phyloP scores from a whole-genome alignment of 2,329 filamentous ascomycete species.

The Fusarium siculi region DNA sequence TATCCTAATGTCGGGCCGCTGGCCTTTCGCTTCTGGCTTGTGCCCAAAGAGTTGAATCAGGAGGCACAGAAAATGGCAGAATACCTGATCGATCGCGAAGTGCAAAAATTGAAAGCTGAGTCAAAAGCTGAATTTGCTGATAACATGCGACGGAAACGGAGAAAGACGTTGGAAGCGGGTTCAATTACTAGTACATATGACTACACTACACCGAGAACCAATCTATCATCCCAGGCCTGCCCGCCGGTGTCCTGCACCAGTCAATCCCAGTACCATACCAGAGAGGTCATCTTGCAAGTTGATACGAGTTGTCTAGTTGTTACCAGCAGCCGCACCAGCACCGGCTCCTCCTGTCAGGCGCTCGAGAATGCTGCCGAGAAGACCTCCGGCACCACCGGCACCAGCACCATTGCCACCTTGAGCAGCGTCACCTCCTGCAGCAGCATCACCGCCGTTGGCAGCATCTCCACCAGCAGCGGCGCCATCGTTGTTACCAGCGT shows the following conservation, averaged over 20 bases:
- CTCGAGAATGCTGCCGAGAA: neutral
- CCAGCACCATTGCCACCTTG: neutral
- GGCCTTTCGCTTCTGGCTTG: neutral
- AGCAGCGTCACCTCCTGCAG: too few relatives aligned
- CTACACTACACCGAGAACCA: neutral
- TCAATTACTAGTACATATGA: neutral
- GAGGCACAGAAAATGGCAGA: neutral
- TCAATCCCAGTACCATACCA: neutral
- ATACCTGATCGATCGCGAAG: accelerated
- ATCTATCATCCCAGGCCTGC: neutral
- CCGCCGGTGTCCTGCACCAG: slow-evolving; percentile 18
- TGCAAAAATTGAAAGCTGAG: neutral
- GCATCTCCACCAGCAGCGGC: neutral
- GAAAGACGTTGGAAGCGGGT: too few relatives aligned
- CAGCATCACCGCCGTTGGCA: neutral
- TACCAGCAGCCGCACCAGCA: neutral
- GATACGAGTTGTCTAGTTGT: neutral
- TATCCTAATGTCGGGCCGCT: neutral
- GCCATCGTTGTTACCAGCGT: neutral
- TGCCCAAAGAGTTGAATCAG: neutral
- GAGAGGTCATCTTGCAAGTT: neutral
- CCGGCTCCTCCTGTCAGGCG: neutral
- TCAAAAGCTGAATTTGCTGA: too few relatives aligned
- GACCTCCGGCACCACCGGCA: neutral
- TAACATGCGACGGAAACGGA: too few relatives aligned